These are phyloP conservation scores for Coniella lustricola DNA, from an alignment of 2,329 filamentous ascomycete species.

Conservation along the genomic window DNA sequence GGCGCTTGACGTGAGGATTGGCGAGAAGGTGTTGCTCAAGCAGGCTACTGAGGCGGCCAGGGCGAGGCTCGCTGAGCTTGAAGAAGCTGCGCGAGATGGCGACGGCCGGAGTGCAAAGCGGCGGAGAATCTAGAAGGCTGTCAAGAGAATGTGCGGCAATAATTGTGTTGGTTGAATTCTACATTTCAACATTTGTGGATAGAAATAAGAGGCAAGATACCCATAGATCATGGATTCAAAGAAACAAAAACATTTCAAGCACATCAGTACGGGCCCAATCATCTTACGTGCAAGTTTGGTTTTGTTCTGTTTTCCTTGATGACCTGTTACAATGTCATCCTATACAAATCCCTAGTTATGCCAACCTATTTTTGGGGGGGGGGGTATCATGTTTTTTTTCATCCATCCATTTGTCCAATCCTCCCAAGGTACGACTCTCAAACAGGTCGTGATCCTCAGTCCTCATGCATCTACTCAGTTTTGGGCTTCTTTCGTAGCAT, in stretches of 20 bases:
- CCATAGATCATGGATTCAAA: conserved; percentile 4
- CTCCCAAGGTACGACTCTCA: not conserved
- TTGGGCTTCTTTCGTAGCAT: conserved; percentile 40
- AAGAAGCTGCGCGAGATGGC: conserved; percentile 11
- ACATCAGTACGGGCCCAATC: too few species aligned
- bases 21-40: conserved; percentile 28
- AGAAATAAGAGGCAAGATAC: conserved; percentile 7
- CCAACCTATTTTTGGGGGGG: conserved; percentile 1
- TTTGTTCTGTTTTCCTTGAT: too few species aligned
- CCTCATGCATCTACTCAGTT: not conserved
- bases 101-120: conserved; percentile 22
- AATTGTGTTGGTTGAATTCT: not conserved
- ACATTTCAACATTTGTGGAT: too few species aligned
- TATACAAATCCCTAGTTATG: not conserved
- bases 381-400: conserved; percentile 9
- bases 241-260: too few species aligned
- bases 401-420: not conserved
- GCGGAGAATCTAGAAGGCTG: conserved; percentile 15
- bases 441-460: not conserved
- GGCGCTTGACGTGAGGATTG: conserved; percentile 28
- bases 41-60: conserved; percentile 23
- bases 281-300: too few species aligned
- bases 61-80: conserved; percentile 15
- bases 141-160: not conserved
- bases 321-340: conserved; percentile 1